Percentiles rank a stretch among this genome's conserved stretches.
Conservation (phyloP, 768 basidiomycete species). For the Boletus vermiculosoides region DNA sequence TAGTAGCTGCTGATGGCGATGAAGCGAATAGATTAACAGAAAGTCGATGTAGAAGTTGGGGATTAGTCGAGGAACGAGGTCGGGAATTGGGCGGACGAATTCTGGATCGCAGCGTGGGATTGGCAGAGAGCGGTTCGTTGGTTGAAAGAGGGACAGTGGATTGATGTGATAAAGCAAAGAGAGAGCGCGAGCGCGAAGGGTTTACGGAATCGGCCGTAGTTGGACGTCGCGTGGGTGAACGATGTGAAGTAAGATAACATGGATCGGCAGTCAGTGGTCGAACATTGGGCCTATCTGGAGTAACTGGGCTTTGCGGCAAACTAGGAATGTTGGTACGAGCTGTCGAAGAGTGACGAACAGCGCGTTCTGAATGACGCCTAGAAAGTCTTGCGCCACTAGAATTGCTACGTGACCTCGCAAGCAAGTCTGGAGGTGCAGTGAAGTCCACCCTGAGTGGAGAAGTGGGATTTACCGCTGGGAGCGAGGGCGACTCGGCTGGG, state of each 20-base stretch:
- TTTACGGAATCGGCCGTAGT: slow-evolving; percentile 41
- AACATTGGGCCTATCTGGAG: slow-evolving; percentile 6
- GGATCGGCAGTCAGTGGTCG: slow-evolving; percentile 22
- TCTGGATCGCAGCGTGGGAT: slow-evolving; percentile 15
- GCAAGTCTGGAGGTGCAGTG: slow-evolving; percentile 14
- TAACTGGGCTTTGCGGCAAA: slow-evolving; percentile 11
- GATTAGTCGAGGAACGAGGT: slow-evolving; percentile 57
- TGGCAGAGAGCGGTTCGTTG: neutral
- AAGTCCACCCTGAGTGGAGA: slow-evolving; percentile 44
- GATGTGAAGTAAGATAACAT: slow-evolving; percentile 13
- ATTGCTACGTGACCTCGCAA: slow-evolving; percentile 19
- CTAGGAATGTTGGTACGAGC: slow-evolving; percentile 9
- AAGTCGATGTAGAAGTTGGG: slow-evolving; percentile 66
- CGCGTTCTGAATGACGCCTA: slow-evolving; percentile 44
- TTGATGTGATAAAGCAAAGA: slow-evolving; percentile 29
- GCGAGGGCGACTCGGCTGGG: slow-evolving; percentile 33
- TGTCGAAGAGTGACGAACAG: slow-evolving; percentile 10
- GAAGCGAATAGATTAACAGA: slow-evolving; percentile 64
- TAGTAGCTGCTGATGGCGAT: slow-evolving; percentile 36
- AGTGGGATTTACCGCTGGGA: slow-evolving; percentile 42
- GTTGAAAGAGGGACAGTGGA: slow-evolving; percentile 14
- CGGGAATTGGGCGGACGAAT: slow-evolving; percentile 38
- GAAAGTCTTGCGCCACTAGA: slow-evolving; percentile 36
- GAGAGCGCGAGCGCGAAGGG: slow-evolving; percentile 30
- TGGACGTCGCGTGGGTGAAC: slow-evolving; percentile 34